Conservation (phyloP, 2,329 filamentous ascomycete species). For the Chaetomium strumarium region DNA sequence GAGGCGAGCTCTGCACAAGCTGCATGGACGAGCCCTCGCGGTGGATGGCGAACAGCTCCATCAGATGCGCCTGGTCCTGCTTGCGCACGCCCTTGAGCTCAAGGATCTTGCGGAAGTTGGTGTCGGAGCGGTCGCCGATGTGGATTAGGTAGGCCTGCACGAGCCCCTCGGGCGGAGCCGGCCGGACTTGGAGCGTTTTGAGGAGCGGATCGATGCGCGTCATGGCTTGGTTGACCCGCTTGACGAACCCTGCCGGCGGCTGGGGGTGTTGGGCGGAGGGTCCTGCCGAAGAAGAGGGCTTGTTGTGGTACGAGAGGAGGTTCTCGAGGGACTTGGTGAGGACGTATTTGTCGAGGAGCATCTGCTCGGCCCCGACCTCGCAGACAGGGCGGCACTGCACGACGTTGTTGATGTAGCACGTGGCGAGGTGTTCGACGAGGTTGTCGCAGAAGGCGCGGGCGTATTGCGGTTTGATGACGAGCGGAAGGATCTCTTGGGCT, state of each 20-base stretch:
- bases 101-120: conserved; percentile 93
- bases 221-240: conserved; percentile 79
- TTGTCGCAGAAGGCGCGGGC: conserved; percentile 93
- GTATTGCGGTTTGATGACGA: conserved; percentile 87
- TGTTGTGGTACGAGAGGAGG: conserved; percentile 57
- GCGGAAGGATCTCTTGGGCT: conserved; percentile 66
- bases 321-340: conserved; percentile 73
- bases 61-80: conserved; percentile 70
- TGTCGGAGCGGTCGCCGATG: conserved; percentile 86
- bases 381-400: conserved; percentile 87
- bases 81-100: conserved; percentile 91
- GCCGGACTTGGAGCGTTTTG: conserved; percentile 92
- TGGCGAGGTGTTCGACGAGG: conserved; percentile 80
- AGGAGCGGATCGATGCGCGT: conserved; percentile 84
- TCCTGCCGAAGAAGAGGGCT: background rate
- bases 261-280: conserved; percentile 32
- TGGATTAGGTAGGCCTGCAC: conserved; percentile 98
- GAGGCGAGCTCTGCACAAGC: conserved; percentile 62
- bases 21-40: conserved; percentile 68
- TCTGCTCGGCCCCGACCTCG: conserved; percentile 93
- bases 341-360: conserved; percentile 92
- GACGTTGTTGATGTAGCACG: conserved; percentile 73
- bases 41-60: conserved; percentile 79
- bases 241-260: conserved; percentile 62
- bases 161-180: conserved; percentile 84